Evolutionary conservation across 2,329 filamentous ascomycete species (phyloP).

Genomic region (Ophiostoma himal-ulmi): DNA sequence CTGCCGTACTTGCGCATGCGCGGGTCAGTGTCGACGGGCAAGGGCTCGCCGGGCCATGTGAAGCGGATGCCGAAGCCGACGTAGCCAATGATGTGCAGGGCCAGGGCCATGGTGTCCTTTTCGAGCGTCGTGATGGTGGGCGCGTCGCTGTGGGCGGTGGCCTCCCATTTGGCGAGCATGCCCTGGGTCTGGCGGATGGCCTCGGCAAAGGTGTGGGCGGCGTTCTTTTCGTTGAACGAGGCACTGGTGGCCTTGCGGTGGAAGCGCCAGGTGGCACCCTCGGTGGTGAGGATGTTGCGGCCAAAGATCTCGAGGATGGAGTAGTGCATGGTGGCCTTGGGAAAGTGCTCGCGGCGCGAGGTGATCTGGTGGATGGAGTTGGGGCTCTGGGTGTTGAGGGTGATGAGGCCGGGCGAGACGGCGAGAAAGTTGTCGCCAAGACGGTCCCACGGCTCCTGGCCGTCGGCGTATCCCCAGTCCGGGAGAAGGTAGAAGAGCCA

Average conservation of each 20-base stretch:
- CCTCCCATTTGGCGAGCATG: slow-evolving; percentile 53
- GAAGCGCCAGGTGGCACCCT: slow-evolving; percentile 63
- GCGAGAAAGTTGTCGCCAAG: slow-evolving; percentile 56
- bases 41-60: slow-evolving; percentile 57
- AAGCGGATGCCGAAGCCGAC: slow-evolving; percentile 64
- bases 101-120: slow-evolving; percentile 58
- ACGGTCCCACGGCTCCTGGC: slow-evolving; percentile 52
- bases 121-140: slow-evolving; percentile 52
- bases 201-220: slow-evolving; percentile 57
- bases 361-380: slow-evolving; percentile 62
- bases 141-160: slow-evolving; percentile 30
- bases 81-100: slow-evolving; percentile 54
- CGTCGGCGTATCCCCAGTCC: slow-evolving; percentile 54
- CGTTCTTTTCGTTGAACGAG: slow-evolving; percentile 72
- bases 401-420: slow-evolving; percentile 51
- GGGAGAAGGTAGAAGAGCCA: slow-evolving; percentile 54
- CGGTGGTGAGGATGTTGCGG: slow-evolving; percentile 63
- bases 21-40: slow-evolving; percentile 40
- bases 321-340: slow-evolving; percentile 59
- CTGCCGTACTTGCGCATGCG: slow-evolving; percentile 46
- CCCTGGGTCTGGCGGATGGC: slow-evolving; percentile 56
- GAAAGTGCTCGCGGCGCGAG: slow-evolving; percentile 62
- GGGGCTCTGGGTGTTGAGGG: slow-evolving; percentile 56
- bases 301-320: slow-evolving; percentile 59
- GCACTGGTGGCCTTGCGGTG: slow-evolving; percentile 68